Evolutionary conservation across 225 moss, liverwort and hornwort species (phyloP).

Genomic region (Physcomitrium patens): DNA sequence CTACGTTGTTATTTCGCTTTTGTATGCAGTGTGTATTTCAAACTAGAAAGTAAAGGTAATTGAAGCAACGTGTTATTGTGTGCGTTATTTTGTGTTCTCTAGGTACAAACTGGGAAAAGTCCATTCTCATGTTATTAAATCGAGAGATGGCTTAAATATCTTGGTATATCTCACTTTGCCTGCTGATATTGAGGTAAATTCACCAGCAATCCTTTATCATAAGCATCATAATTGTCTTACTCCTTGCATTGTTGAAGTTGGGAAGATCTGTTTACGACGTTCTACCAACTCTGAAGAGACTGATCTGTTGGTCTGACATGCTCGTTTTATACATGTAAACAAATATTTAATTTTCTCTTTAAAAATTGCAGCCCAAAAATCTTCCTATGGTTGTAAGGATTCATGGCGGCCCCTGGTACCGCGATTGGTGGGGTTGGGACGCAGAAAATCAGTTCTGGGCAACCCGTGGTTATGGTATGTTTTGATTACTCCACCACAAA

Average conservation of each 20-base stretch:
- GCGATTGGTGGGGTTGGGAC: conserved; percentile 91
- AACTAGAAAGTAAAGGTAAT: too few relatives aligned
- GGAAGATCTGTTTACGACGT: neutral
- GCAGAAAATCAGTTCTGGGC: conserved; percentile 84
- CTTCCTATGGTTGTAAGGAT: conserved; percentile 73
- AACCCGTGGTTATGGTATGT: conserved; percentile 75
- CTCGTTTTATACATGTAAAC: neutral
- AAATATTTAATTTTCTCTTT: neutral
- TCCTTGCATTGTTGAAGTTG: neutral
- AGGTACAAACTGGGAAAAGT: conserved; percentile 72
- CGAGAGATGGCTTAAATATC: conserved; percentile 71
- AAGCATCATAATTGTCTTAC: neutral
- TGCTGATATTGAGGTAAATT: conserved; percentile 50
- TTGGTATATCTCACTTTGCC: conserved; percentile 83
- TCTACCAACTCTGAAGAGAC: too few relatives aligned
- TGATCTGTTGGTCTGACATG: neutral
- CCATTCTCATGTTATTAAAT: conserved; percentile 62
- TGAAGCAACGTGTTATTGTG: too few relatives aligned
- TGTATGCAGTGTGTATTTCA: too few relatives aligned
- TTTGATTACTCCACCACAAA: neutral
- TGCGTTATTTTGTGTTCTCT: neutral
- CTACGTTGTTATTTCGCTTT: too few relatives aligned
- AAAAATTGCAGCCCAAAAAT: conserved; percentile 58
- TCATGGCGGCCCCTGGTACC: conserved; percentile 82
- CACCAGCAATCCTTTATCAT: neutral